A percentile compares a stretch with the other conserved stretches of the same genome.
Conservation (phyloP, 2,329 filamentous ascomycete species). For the Pseudopyrenochaeta lycopersici region DNA sequence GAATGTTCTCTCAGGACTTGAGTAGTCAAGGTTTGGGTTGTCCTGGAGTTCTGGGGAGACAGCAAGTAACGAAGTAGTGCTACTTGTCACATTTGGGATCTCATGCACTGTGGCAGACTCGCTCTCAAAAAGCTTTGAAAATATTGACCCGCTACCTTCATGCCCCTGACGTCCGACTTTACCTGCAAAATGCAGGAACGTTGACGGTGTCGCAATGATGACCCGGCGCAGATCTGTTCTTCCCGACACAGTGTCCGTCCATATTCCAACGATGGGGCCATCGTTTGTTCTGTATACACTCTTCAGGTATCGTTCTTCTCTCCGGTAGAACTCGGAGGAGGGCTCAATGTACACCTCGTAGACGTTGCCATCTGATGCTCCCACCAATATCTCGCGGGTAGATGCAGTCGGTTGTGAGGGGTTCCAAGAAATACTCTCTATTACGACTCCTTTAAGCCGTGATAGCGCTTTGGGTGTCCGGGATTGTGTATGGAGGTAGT, state of each 20-base stretch:
- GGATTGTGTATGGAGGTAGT: conserved; percentile 96
- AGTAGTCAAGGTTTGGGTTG: conserved; percentile 59
- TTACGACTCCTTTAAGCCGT: conserved; percentile 82
- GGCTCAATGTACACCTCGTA: conserved; percentile 97
- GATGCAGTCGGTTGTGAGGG: conserved; percentile 91
- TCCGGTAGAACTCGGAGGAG: conserved; percentile 91
- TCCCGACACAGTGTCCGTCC: conserved; percentile 77
- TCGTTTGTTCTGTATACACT: conserved; percentile 83
- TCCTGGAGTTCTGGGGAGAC: conserved; percentile 78
- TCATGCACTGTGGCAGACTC: conserved; percentile 84
- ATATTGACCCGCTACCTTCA: conserved; percentile 86
- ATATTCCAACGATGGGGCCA: conserved; percentile 84
- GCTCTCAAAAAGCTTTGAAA: conserved; percentile 85
- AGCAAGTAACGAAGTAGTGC: conserved; percentile 72
- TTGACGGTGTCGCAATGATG: conserved; percentile 79
- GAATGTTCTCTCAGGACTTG: conserved; percentile 74
- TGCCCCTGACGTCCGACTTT: conserved; percentile 75
- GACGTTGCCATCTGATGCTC: conserved; percentile 90
- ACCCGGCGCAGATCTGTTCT: conserved; percentile 77
- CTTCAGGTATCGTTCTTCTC: conserved; percentile 92
- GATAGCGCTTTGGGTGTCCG: conserved; percentile 84
- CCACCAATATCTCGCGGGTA: conserved; percentile 91
- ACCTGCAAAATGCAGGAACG: conserved; percentile 82
- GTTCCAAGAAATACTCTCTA: conserved; percentile 95
- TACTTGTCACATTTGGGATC: conserved; percentile 66